A percentile compares a stretch with the other conserved stretches of the same genome.
Evolutionary conservation across 2,329 filamentous ascomycete genomes (phyloP).

Genomic region (Pyrenophora seminiperda): DNA sequence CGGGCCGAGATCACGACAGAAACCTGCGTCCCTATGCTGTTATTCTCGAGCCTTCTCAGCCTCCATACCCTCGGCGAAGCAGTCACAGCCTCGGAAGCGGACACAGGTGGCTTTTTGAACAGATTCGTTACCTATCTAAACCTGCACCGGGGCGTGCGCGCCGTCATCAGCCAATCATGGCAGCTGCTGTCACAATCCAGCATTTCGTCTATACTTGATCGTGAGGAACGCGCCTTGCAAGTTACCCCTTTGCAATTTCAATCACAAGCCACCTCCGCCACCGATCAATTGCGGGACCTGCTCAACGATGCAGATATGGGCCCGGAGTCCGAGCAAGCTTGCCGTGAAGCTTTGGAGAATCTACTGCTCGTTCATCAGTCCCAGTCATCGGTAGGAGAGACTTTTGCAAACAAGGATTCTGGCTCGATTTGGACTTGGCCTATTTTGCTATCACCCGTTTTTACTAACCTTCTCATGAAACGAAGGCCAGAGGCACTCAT

Average conservation of each 20-base stretch:
- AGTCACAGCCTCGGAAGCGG: not conserved
- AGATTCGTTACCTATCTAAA: conserved; percentile 1
- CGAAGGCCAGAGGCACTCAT: conserved; percentile 28
- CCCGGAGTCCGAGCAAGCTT: not conserved
- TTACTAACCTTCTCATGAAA: conserved; percentile 23
- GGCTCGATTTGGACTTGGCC: conserved; percentile 27
- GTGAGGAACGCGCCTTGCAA: not conserved
- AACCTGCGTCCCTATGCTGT: not conserved
- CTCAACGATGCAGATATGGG: not conserved
- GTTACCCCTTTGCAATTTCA: not conserved
- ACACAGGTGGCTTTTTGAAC: not conserved
- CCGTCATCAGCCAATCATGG: not conserved
- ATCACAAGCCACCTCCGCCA: not conserved
- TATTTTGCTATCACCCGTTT: conserved; percentile 21
- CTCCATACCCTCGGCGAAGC: not conserved
- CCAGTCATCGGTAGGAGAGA: not conserved
- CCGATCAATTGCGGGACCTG: not conserved
- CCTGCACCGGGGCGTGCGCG: conserved; percentile 1
- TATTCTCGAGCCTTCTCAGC: not conserved
- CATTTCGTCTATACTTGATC: not conserved
- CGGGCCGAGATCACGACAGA: not conserved
- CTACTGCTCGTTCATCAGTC: not conserved
- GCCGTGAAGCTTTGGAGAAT: not conserved
- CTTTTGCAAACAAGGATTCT: conserved; percentile 3
- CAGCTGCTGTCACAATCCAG: not conserved